Evolutionary conservation across 225 moss, liverwort and hornwort species (phyloP).

Genomic region (Lunularia cruciata): DNA sequence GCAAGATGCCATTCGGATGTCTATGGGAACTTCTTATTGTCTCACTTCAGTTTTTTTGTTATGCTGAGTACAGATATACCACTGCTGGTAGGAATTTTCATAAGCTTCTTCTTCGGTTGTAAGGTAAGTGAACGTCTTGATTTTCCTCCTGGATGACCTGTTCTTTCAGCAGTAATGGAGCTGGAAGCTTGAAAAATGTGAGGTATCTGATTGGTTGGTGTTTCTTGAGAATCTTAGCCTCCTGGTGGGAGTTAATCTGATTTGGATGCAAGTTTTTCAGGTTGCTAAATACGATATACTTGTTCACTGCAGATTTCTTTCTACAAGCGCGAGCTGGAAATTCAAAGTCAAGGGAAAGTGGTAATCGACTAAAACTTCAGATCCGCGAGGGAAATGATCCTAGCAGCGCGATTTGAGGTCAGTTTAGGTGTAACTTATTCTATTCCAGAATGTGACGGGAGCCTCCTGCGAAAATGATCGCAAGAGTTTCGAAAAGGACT

Average conservation of each 20-base stretch:
- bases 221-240: not conserved
- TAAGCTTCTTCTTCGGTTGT: slow-evolving; percentile 77
- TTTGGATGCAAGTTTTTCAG: no score
- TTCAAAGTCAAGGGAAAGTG: slow-evolving; percentile 27
- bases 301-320: slow-evolving; percentile 49
- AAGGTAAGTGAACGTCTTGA: slow-evolving; percentile 50
- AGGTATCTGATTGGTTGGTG: no score
- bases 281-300: not conserved
- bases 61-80: slow-evolving; percentile 84
- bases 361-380: slow-evolving; percentile 29
- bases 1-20: not conserved
- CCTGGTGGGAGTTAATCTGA: no score
- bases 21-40: not conserved
- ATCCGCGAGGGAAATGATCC: no score
- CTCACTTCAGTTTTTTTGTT: not conserved
- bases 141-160: not conserved
- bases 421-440: no score
- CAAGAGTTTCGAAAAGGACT: no score
- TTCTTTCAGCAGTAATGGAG: no score
- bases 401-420: no score
- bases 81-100: slow-evolving; percentile 67
- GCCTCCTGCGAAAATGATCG: no score
- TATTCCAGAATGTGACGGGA: no score
- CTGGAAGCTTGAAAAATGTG: no score
- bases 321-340: slow-evolving; percentile 40